Conservation (phyloP, 352 stramenopile species). For the Phytophthora boehmeriae region DNA sequence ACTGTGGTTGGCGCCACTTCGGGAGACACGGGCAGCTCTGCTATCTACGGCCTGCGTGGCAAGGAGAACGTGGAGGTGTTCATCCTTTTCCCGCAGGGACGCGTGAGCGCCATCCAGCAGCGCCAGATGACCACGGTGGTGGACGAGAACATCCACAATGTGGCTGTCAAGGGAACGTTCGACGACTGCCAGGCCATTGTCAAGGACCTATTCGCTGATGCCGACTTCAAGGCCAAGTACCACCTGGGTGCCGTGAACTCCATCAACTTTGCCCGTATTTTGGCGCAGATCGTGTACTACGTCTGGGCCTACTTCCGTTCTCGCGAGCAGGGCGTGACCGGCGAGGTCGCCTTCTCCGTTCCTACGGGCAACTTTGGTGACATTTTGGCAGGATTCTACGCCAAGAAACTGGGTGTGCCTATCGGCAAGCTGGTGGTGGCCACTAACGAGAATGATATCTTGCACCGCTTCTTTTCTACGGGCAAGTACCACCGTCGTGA, state of each 20-base stretch:
- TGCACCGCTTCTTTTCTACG: conserved; percentile 97
- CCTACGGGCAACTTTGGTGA: conserved; percentile 99
- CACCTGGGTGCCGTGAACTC: conserved; percentile 98
- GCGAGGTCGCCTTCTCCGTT: conserved; percentile 95
- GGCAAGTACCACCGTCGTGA: conserved; percentile 95
- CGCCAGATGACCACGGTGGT: conserved; percentile 98
- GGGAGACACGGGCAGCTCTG: conserved; percentile 97
- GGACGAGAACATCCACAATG: conserved; percentile 98
- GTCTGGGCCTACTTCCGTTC: conserved; percentile 97
- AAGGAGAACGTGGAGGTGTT: conserved; percentile 99
- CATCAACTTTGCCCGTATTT: conserved; percentile 99
- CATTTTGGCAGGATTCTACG: conserved; percentile 98
- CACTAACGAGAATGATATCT: conserved; percentile 99
- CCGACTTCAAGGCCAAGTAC: conserved; percentile 91
- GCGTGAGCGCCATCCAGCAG: conserved; percentile 98
- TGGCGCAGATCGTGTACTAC: conserved; percentile 99
- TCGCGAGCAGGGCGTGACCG: conserved; percentile 63
- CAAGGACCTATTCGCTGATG: conserved; percentile 97
- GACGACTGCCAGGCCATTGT: conserved; percentile 99
- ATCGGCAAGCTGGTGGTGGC: conserved; percentile 97
- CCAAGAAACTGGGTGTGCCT: conserved; percentile 92
- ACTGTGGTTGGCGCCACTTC: conserved; percentile 98
- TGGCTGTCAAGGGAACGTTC: conserved; percentile 96
- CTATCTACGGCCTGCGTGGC: conserved; percentile 97
- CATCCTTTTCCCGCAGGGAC: conserved; percentile 97